Conservation (phyloP, 345 rosid genomes). For the Corchorus capsularis region DNA sequence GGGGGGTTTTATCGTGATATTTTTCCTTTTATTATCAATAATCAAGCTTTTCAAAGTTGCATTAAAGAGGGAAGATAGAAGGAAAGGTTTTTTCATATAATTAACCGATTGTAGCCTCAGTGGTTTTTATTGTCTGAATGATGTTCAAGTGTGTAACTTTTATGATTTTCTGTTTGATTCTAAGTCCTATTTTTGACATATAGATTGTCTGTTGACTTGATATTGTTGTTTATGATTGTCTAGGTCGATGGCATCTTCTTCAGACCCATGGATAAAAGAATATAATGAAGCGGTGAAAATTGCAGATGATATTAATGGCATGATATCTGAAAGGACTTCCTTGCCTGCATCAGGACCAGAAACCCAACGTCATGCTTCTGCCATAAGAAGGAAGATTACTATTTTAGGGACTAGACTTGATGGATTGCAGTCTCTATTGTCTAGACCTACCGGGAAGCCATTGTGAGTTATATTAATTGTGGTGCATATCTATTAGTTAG, state of each 20-base stretch:
- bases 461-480: conserved; percentile 42
- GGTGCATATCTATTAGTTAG: conserved; percentile 10
- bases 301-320: conserved; percentile 76
- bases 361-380: conserved; percentile 83
- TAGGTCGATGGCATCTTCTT: conserved; percentile 67
- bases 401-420: conserved; percentile 86
- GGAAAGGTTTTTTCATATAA: neutral
- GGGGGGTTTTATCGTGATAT: neutral
- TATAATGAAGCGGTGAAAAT: conserved; percentile 76
- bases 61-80: neutral
- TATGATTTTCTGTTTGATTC: neutral
- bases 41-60: neutral
- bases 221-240: conserved; percentile 2
- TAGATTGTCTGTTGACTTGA: conserved; percentile 6
- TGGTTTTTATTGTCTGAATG: neutral
- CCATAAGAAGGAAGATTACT: conserved; percentile 83
- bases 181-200: neutral
- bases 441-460: conserved; percentile 70
- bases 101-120: neutral
- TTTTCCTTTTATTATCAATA: neutral
- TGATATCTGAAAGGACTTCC: conserved; percentile 70
- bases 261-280: conserved; percentile 85
- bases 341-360: conserved; percentile 73
- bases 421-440: conserved; percentile 68
- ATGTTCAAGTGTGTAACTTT: neutral